phyloP scores from a whole-genome alignment of 805 yeast genomes.

The Henningerozyma blattae region DNA sequence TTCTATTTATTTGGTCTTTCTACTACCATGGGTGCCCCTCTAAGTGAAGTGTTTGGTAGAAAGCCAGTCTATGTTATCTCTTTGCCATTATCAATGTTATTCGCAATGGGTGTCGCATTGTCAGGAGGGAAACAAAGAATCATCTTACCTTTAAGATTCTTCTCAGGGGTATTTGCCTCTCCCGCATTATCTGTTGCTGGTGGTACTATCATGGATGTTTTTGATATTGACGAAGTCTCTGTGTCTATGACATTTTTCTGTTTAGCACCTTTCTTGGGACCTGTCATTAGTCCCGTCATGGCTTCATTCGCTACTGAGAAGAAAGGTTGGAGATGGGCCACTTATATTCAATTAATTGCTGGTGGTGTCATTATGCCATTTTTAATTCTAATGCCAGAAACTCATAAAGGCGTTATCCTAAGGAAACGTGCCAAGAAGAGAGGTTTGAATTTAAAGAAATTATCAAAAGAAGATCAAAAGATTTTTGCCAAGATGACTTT shows the following conservation, averaged over 20 bases:
- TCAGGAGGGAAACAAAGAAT: constrained; percentile 44
- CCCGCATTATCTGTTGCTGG: constrained; percentile 80
- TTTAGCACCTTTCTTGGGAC: constrained; percentile 71
- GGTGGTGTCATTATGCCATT: constrained; percentile 42
- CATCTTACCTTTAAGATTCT: constrained; percentile 57
- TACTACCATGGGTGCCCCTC: constrained; percentile 60
- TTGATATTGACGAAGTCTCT: constrained; percentile 54
- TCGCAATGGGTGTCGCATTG: constrained; percentile 64
- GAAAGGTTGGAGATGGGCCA: constrained; percentile 59
- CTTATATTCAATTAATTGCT: constrained; percentile 62
- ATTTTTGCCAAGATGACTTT: constrained; percentile 35
- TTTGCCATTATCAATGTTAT: constrained; percentile 55
- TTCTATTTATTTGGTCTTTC: constrained; percentile 64
- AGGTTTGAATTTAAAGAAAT: constrained; percentile 35
- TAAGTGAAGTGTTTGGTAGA: constrained; percentile 60
- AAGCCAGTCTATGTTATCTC: constrained; percentile 46
- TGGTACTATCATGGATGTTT: constrained; percentile 72
- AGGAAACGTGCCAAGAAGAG: constrained; percentile 47
- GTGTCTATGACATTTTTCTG: constrained; percentile 72
- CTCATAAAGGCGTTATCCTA: constrained; percentile 59
- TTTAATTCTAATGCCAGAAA: constrained; percentile 44
- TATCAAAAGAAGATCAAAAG: constrained; percentile 21
- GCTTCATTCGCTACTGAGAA: constrained; percentile 55
- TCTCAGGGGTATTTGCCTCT: constrained; percentile 65
- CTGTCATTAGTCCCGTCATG: constrained; percentile 63